Base-by-base conservation (phyloP, 2,329 filamentous ascomycete species). In the Thielaviopsis populi region DNA sequence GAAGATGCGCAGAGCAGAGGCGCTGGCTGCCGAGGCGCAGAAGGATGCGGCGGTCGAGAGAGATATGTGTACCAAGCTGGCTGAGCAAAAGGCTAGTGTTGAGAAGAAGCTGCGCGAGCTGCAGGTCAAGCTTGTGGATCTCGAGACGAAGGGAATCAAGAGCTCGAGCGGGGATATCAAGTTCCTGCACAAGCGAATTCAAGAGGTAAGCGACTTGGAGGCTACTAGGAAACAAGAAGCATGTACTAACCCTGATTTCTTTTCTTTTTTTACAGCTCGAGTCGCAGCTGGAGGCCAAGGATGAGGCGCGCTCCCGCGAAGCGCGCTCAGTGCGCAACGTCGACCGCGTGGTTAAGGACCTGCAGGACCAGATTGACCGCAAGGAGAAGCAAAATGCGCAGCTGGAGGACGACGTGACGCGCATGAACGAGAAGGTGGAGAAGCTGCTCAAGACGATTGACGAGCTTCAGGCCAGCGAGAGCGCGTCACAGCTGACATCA, bases 121-220 rank as follows among this genome's bases (percentile, higher is more conserved):
- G 30, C 92, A 97, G 74, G 82, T 97, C 62, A 85, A 85, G 71
- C 83, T 95, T 64, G 87, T 99, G 62, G 94, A 97, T 72, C 80
- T 97, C 8, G 92, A 99, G 77, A 97, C 94, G 53, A 97, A 97
- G 78, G 91, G 91, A 62, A 97, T 95, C 75, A 94, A 91, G 22
- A 95, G 87, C 68, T 89, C 89, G 27, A 96, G 91, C 73, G 90
- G 96, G 70, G 92, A 97, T 74, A 89, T 97, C 69, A 88, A 94
- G 71, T 97, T 96, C 77, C 76, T 97, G 70, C 89, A 96, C 75
- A 92, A 91, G 71, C 84, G 92, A 61, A 90, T 99, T 68, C 91
- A 96, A 77, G 92, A 97, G 82, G 91, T 95, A 79, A 81, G 83
- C 73, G 67, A 66, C n/a, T 53, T 50, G 33, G 5, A 10, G 17